These are phyloP conservation scores for Acrocalymma vagum DNA, from an alignment of 2,329 filamentous ascomycete genomes.

Conservation along the genomic window DNA sequence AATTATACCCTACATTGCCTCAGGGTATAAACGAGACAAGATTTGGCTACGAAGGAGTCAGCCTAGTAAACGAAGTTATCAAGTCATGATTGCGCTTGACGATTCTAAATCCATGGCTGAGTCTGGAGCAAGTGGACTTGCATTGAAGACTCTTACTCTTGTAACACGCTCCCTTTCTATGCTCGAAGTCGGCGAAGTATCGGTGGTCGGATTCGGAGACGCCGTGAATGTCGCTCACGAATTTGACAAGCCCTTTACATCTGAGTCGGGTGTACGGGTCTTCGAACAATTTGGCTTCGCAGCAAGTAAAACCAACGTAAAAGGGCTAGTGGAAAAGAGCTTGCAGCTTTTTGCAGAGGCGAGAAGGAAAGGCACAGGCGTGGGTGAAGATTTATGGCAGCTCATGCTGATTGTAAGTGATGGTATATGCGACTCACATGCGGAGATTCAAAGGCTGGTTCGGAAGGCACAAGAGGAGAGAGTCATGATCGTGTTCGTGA, in stretches of 20 bases:
- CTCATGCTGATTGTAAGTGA: slow-evolving; percentile 92
- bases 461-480: slow-evolving; percentile 89
- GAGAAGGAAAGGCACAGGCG: slow-evolving; percentile 63
- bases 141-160: slow-evolving; percentile 93
- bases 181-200: slow-evolving; percentile 94
- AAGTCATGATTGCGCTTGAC: slow-evolving; percentile 97
- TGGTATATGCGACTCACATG: slow-evolving; percentile 90
- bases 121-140: slow-evolving; percentile 76
- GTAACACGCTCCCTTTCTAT: slow-evolving; percentile 87
- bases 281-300: slow-evolving; percentile 86
- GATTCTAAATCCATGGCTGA: slow-evolving; percentile 96
- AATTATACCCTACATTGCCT: slow-evolving; percentile 99
- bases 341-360: slow-evolving; percentile 85
- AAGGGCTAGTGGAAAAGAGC: slow-evolving; percentile 76
- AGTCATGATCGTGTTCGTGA: slow-evolving; percentile 98
- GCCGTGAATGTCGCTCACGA: slow-evolving; percentile 85
- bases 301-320: slow-evolving; percentile 87
- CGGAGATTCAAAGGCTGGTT: slow-evolving; percentile 80
- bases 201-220: slow-evolving; percentile 87
- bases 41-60: slow-evolving; percentile 98
- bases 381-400: slow-evolving; percentile 85
- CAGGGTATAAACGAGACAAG: slow-evolving; percentile 98
- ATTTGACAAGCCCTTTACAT: slow-evolving; percentile 82
- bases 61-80: slow-evolving; percentile 92
- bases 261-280: slow-evolving; percentile 82